Conservation (phyloP, 257 asterid genomes). For the Vinca minor region DNA sequence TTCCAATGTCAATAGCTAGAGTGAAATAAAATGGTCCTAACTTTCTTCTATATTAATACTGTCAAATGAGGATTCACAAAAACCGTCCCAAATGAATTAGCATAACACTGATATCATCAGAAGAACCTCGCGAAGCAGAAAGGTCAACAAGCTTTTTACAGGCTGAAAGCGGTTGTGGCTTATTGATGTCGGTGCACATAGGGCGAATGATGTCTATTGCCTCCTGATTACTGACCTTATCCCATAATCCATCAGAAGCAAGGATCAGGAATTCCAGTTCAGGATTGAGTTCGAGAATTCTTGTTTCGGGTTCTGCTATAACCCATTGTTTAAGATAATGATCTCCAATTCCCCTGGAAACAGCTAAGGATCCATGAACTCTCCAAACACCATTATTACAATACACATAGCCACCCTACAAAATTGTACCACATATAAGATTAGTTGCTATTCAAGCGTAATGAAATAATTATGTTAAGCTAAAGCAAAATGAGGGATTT, state of each 20-base stretch:
- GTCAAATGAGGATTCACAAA: neutral
- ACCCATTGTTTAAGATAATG: slow-evolving; percentile 79
- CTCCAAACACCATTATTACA: slow-evolving; percentile 60
- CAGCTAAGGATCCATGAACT: slow-evolving; percentile 79
- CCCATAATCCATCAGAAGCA: slow-evolving; percentile 97
- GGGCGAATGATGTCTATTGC: slow-evolving; percentile 58
- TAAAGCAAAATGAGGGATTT: neutral
- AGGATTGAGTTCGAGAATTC: slow-evolving; percentile 33
- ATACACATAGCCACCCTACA: slow-evolving; percentile 80
- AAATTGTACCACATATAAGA: slow-evolving; percentile 6
- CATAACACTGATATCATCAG: slow-evolving; percentile 71
- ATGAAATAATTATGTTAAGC: no score
- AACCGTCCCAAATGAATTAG: slow-evolving; percentile 37
- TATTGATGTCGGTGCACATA: slow-evolving; percentile 26
- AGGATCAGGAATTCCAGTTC: slow-evolving; percentile 74
- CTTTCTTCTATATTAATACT: slow-evolving; percentile 5
- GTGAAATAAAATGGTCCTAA: neutral
- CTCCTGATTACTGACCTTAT: slow-evolving; percentile 82
- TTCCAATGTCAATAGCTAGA: neutral
- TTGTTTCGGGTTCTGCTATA: slow-evolving; percentile 70
- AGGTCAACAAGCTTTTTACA: slow-evolving; percentile 66
- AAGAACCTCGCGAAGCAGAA: slow-evolving; percentile 63
- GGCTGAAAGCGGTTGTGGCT: slow-evolving; percentile 43
- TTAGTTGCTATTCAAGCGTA: slow-evolving; percentile 11
- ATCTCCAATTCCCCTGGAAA: slow-evolving; percentile 81